Evolutionary conservation across 2,329 filamentous ascomycete species (phyloP), one percentile per base, ranked within the genome.

Genomic region (Cryphonectria nitschkei): DNA sequence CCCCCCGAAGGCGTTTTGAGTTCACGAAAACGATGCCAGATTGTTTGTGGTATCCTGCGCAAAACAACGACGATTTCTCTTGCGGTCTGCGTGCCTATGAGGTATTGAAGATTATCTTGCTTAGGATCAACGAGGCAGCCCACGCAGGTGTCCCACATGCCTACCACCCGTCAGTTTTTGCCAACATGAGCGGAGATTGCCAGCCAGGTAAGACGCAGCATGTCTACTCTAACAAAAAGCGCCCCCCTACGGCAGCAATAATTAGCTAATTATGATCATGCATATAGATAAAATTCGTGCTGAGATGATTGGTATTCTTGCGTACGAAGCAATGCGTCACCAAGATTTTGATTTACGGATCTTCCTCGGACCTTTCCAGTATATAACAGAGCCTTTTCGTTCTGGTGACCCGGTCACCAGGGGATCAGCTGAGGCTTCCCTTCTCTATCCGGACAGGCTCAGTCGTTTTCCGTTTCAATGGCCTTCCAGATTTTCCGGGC

Each of bases 261-360:
- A n/a, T 1, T 26, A 26, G 26, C 46, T 39, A 6, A 65, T 7
- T 39, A 6, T 41, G 37, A 37, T 37, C 5, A 19, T 54, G 5
- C 29, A 3, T 39, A 8, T 7, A 67, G 50, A 67, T 11, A 58
- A 67, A 41, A 5, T 67, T 8, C 50, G 50, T 29, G 50, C 52
- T n/a, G 52, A 67, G 22, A 67, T 67, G 65, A 67, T 60, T 2
- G 65, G 52, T 2, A 32, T 43, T 43, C 52, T 67, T 22, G 52
- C 65, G 1, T 67, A 46, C 26, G 37, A 67, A 43, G 50, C 37
- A 26, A 67, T 67, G 65, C 34, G 34, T 22, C 4, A 22, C 34
- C 52, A 60, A 13, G n/a, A 58, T n/a, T 67, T 67, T 26, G 64
- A 66, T 19, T 26, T 22, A 13, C 22, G 43, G 2, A 39, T 66